Percentiles rank a stretch among this genome's conserved stretches.
These are phyloP conservation scores for Diutina sp. DNA, from an alignment of 1,139 yeast species.

Conservation along the genomic window DNA sequence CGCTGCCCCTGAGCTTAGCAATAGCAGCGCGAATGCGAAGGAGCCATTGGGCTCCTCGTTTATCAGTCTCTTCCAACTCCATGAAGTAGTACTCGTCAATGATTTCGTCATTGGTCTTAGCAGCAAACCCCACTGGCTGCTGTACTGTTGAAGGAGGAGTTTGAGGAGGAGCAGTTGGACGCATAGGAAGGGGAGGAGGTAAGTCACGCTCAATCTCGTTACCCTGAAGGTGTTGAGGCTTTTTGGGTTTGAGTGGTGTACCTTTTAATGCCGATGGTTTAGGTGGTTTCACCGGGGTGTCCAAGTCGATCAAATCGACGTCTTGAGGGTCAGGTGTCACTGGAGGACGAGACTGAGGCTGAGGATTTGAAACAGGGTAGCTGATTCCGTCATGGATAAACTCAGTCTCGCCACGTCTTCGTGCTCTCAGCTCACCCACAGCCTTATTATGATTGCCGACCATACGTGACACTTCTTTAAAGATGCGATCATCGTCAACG, in stretches of 20 bases:
- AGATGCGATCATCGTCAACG: constrained; percentile 28
- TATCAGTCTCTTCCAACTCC: constrained; percentile 30
- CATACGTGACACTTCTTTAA: constrained; percentile 17
- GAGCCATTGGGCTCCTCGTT: constrained; percentile 36
- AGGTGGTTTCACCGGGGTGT: constrained; percentile 13
- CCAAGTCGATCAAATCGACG: constrained; percentile 18
- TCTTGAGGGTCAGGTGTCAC: neutral
- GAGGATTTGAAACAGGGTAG: neutral
- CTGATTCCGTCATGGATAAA: constrained; percentile 2
- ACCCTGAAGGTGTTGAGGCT: constrained; percentile 2
- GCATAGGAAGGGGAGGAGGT: constrained; percentile 5
- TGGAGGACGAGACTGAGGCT: neutral
- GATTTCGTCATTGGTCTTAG: constrained; percentile 3
- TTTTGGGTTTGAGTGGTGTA: constrained; percentile 4
- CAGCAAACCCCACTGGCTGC: constrained; percentile 14
- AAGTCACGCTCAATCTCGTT: constrained; percentile 4
- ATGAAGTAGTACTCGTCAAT: constrained; percentile 10
- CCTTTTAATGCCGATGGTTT: constrained; percentile 25
- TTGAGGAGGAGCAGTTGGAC: constrained; percentile 3
- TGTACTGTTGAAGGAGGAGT: constrained; percentile 3
- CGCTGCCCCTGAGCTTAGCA: constrained; percentile 23
- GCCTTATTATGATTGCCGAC: constrained; percentile 4
- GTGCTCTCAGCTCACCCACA: constrained; percentile 7
- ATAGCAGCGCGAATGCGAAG: constrained; percentile 26
- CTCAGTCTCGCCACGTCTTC: constrained; percentile 5